These are phyloP conservation scores for Dendrobium catenatum DNA, from an alignment of 106 monocot genomes.

Conservation along the genomic window DNA sequence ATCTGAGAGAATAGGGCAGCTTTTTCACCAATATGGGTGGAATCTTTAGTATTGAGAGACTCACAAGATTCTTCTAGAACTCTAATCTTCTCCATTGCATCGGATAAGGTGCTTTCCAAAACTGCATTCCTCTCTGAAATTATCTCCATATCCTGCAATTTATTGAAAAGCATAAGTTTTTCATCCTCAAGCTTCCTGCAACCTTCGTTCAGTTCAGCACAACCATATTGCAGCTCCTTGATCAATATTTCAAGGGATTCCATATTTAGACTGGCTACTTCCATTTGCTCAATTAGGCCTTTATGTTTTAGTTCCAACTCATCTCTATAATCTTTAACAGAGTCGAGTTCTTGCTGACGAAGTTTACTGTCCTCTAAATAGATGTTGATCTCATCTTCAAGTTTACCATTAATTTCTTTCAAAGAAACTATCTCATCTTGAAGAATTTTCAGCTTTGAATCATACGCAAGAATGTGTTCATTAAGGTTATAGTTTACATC, in stretches of 20 bases:
- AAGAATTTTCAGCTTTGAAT: conserved; percentile 17
- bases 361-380: conserved; percentile 34
- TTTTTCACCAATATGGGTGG: conserved; percentile 21
- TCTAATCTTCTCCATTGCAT: conserved; percentile 25
- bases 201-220: conserved; percentile 32
- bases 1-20: conserved; percentile 20
- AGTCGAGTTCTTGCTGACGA: conserved; percentile 35
- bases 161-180: conserved; percentile 20
- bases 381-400: conserved; percentile 29
- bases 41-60: conserved; percentile 7
- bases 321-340: conserved; percentile 29
- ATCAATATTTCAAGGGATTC: conserved; percentile 35
- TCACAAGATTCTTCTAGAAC: conserved; percentile 19
- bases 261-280: conserved; percentile 28
- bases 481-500: conserved; percentile 29
- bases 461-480: conserved; percentile 5
- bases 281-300: conserved; percentile 30
- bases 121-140: conserved; percentile 21
- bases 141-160: conserved; percentile 12
- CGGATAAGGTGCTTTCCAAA: conserved; percentile 24
- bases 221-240: conserved; percentile 30
- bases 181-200: conserved; percentile 36
- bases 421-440: conserved; percentile 25
- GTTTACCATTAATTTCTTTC: conserved; percentile 20
- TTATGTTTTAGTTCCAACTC: conserved; percentile 28